Base-by-base conservation (phyloP, 2,329 filamentous ascomycete genomes). In the Paraphoma chrysanthemicola region DNA sequence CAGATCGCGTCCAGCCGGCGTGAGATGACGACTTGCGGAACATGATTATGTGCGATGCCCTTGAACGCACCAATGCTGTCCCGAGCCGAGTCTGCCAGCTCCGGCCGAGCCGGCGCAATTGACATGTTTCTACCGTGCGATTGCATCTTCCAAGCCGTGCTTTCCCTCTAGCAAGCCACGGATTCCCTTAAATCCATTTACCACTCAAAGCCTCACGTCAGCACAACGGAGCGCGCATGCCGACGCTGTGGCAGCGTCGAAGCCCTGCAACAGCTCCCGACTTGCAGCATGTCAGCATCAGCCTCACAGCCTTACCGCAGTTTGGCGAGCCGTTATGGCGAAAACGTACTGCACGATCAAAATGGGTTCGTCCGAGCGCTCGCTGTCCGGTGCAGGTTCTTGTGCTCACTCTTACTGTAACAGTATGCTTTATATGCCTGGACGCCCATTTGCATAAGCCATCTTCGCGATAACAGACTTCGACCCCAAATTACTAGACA, bases 301-400 rank as follows among this genome's bases (percentile, higher is more conserved):
- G 64, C 58, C 54, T 62, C 62, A 42, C 39, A 62, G 58, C 62
- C 57, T 49, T 56, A 44, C 31, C 42, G 12, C 28, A 45, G 17
- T 43, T 23, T 41, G 18, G 44, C 48, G 36, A 31, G 50, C 46
- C 41, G 44, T 33, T 46, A 23, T 33, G 41, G 29, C 38, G 44
- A 10, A 47, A 29, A 30, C 14, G 12, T 36, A 30, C 23, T 29
- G 23, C 36, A 46, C 17, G 45, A 31, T 29, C 23, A 28, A 17
- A 29, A 41, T 46, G 52, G 52, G 8, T 42, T 54, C 38, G 54
- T 42, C 49, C 54, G 49, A 53, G 30, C 44, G 46, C 43, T 31
- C 48, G n/a, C 5, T 11, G 42, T 10, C 43, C 39, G 33, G 31
- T 45, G 31, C 29, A n/a, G 39, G 11, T 8, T 14, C 33, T 4